Evolutionary conservation across 306 rosid genomes (phyloP).

Genomic region (Fagus sylvatica): DNA sequence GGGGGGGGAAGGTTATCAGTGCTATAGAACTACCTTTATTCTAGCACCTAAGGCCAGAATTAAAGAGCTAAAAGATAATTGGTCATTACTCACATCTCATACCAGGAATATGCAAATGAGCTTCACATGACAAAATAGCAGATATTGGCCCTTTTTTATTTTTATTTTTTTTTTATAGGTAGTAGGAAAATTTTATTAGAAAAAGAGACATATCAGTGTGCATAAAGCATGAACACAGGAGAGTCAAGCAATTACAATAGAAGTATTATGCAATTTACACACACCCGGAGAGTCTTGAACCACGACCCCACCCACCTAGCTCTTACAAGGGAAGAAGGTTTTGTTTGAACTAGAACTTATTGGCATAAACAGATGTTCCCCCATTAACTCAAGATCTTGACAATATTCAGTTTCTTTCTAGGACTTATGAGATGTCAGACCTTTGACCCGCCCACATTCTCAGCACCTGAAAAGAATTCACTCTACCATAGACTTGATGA

Average conservation of each 20-base stretch:
- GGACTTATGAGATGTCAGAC: background rate
- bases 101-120: background rate
- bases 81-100: background rate
- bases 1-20: background rate
- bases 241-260: no score
- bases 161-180: no score
- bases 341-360: no score
- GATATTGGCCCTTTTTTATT: background rate
- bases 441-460: background rate
- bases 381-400: background rate
- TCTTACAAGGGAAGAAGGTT: no score
- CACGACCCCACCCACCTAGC: no score
- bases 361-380: background rate
- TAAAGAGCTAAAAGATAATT: background rate
- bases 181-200: no score
- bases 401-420: background rate
- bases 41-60: background rate
- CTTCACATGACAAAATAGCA: background rate
- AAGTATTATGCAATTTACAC: no score
- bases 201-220: no score
- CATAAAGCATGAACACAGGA: no score
- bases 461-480: background rate
- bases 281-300: no score
- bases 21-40: background rate
- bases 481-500: background rate